A percentile compares a stretch with the other conserved stretches of the same genome.
Evolutionary conservation across 768 basidiomycete species (phyloP).

Genomic region (Tremella fuciformis): DNA sequence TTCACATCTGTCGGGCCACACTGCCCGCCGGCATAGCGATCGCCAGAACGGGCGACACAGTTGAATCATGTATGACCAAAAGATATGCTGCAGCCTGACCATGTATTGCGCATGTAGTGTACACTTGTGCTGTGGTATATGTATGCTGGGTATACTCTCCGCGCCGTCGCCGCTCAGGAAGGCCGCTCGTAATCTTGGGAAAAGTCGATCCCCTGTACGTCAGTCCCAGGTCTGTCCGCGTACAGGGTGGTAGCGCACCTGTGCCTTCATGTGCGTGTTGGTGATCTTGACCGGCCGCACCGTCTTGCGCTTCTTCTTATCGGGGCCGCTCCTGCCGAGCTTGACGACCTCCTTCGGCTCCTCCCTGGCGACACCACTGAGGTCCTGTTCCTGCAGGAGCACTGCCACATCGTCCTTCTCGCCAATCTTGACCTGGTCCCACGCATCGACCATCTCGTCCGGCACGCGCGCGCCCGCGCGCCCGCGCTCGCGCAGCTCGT

Average conservation of each 20-base stretch:
- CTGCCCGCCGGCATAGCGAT: too few species aligned
- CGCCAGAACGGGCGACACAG: too few species aligned
- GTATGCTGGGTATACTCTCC: too few species aligned
- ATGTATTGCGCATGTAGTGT: too few species aligned
- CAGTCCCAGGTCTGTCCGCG: not conserved
- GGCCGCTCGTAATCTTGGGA: constrained; percentile 24
- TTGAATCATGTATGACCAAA: too few species aligned
- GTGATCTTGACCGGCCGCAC: constrained; percentile 25
- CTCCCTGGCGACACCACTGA: not conserved
- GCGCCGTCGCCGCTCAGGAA: not conserved
- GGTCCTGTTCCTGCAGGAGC: constrained; percentile 13
- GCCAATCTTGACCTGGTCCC: constrained; percentile 23
- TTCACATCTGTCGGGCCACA: too few species aligned
- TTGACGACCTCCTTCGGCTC: not conserved
- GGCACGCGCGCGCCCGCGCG: constrained; percentile 36
- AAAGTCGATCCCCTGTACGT: constrained; percentile 29
- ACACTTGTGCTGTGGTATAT: too few species aligned
- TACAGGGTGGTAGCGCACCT: constrained; percentile 8
- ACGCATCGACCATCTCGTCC: constrained; percentile 22
- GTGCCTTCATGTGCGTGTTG: constrained; percentile 28
- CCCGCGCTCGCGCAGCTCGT: constrained; percentile 37
- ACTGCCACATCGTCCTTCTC: constrained; percentile 26
- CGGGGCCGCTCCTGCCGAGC: not conserved
- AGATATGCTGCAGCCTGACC: too few species aligned
- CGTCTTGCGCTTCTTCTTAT: constrained; percentile 25